Evolutionary conservation across 2,329 filamentous ascomycete genomes (phyloP).

Genomic region (Erysiphe pulchra): DNA sequence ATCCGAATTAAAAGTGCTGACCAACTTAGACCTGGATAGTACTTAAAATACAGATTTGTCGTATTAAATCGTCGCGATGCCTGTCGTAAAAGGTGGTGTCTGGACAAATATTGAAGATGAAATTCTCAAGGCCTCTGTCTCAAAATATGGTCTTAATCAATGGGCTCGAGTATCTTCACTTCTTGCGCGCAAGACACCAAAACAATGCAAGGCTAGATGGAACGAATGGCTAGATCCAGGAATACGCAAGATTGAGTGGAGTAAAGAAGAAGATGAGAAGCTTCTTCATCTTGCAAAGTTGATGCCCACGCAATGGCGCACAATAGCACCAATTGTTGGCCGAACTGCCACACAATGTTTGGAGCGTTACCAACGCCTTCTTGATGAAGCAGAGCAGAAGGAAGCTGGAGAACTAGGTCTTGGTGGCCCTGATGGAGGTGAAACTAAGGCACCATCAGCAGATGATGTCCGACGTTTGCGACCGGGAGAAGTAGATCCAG

Average conservation of each 20-base stretch:
- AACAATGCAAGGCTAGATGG: constrained; percentile 98
- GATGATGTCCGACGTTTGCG: constrained; percentile 75
- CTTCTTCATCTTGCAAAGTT: constrained; percentile 87
- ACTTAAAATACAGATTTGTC: too few species aligned
- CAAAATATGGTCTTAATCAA: constrained; percentile 87
- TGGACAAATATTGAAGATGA: constrained; percentile 74
- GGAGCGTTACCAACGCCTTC: constrained; percentile 84
- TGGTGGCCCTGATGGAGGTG: constrained; percentile 63
- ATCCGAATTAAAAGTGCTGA: too few species aligned
- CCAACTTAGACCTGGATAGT: too few species aligned
- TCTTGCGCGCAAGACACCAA: constrained; percentile 87
- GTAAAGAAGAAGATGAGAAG: constrained; percentile 94
- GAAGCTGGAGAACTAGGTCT: constrained; percentile 63
- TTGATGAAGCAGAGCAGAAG: constrained; percentile 82
- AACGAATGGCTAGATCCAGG: constrained; percentile 93
- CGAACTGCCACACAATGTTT: constrained; percentile 91
- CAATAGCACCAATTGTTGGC: constrained; percentile 88
- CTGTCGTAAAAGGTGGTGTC: constrained; percentile 48
- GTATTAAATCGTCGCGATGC: constrained; percentile 22
- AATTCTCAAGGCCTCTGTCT: constrained; percentile 71
- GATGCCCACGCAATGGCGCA: constrained; percentile 98
- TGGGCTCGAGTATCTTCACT: constrained; percentile 97
- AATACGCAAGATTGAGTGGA: constrained; percentile 98
- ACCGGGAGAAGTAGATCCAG: constrained; percentile 88
- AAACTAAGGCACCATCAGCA: constrained; percentile 66